Base-by-base conservation (phyloP, 2,329 filamentous ascomycete species). In the Trematosphaeria pertusa region DNA sequence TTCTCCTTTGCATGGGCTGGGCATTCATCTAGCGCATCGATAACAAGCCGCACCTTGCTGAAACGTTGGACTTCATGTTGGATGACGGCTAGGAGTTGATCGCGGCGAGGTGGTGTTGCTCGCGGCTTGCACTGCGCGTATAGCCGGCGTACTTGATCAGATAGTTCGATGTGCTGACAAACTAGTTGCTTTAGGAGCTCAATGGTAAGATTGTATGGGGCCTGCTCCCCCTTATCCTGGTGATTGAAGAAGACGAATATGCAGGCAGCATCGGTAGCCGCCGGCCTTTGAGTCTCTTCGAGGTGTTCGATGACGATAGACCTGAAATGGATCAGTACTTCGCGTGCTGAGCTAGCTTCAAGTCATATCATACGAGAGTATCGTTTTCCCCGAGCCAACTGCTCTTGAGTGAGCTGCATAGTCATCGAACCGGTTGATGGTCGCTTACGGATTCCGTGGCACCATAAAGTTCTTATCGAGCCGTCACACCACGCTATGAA, bases 281-380 rank as follows among this genome's bases (percentile, higher is more conserved):
- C 5, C 32, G 6, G 22, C n/a, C n/a, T n/a, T n/a, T n/a, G n/a
- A n/a, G n/a, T n/a, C n/a, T n/a, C 33, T 18, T 44, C 41, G 21
- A 37, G 41, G 12, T 43, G 32, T 31, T 43, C 40, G 17, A 43
- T 43, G 12, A 43, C 33, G 10, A 21, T 43, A 5, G 40, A 43
- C 20, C 40, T 43, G n/a, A 6, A 17, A n/a, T 24, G 6, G 4
- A 28, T 43, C 28, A 34, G n/a, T n/a, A n/a, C n/a, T n/a, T n/a
- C n/a, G n/a, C n/a, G n/a, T n/a, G n/a, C n/a, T n/a, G n/a, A n/a
- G n/a, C n/a, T n/a, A n/a, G n/a, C n/a, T n/a, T n/a, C n/a, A n/a
- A n/a, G n/a, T n/a, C n/a, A n/a, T n/a, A n/a, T n/a, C n/a, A n/a
- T n/a, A n/a, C n/a, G n/a, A n/a, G n/a, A n/a, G n/a, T n/a, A n/a